Percentiles rank a stretch among this genome's conserved stretches.
phyloP scores from a whole-genome alignment of 305 asterid species.

The Fraxinus latifolia region DNA sequence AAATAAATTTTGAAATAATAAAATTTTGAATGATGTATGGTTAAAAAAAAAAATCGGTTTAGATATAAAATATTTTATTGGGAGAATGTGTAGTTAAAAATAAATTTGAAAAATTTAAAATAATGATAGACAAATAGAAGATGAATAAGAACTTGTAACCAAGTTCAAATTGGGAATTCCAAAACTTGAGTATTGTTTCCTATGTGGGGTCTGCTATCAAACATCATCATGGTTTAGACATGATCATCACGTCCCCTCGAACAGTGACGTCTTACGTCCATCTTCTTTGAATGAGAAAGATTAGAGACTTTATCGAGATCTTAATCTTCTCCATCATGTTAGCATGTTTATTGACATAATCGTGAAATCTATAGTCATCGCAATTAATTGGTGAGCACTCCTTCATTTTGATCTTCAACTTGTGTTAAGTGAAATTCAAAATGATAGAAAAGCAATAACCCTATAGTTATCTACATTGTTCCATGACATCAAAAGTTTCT shows the following conservation, averaged over 20 bases:
- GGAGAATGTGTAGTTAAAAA: not conserved
- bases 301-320: not conserved
- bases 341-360: not conserved
- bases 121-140: not conserved
- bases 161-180: not conserved
- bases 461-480: not conserved
- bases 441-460: not conserved
- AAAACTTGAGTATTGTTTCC: not conserved
- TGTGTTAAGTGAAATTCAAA: not conserved
- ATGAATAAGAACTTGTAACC: not conserved
- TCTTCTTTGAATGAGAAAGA: not conserved
- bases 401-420: not conserved
- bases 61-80: too few relatives aligned
- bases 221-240: not conserved
- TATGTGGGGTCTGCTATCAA: not conserved
- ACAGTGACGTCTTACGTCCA: not conserved
- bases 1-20: too few relatives aligned
- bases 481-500: not conserved
- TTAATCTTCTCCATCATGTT: not conserved
- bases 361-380: not conserved
- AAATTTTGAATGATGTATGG: too few relatives aligned
- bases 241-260: not conserved
- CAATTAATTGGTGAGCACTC: not conserved
- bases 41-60: not conserved
- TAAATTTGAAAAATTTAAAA: too few relatives aligned